phyloP scores from a whole-genome alignment of 78 protist genomes.

The Dictyostelium citrinum region DNA sequence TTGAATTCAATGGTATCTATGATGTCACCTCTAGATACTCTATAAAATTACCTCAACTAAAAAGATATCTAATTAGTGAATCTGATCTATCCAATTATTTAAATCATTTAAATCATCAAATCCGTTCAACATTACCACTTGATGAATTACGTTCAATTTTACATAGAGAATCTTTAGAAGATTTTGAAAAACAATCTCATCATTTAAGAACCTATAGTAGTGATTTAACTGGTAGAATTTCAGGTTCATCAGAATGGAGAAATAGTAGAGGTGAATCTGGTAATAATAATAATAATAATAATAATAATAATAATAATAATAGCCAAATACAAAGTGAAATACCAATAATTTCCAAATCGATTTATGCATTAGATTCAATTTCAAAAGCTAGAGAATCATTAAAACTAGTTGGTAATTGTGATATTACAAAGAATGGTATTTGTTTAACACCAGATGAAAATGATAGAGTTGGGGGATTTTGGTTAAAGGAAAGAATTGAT shows the following conservation, averaged over 20 bases:
- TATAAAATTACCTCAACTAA: background rate
- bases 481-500: slow-evolving; percentile 42
- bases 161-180: background rate
- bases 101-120: background rate
- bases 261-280: slow-evolving; percentile 23
- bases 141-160: background rate
- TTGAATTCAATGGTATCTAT: slow-evolving; percentile 63
- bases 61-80: slow-evolving; percentile 13
- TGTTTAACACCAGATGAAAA: slow-evolving; percentile 31
- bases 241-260: slow-evolving; percentile 66
- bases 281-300: background rate
- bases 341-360: slow-evolving; percentile 3
- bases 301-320: background rate
- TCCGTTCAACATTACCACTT: background rate
- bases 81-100: background rate
- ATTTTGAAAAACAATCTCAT: background rate
- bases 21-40: slow-evolving; percentile 80
- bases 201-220: background rate
- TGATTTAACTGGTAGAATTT: background rate
- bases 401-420: slow-evolving; percentile 12
- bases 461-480: slow-evolving; percentile 76
- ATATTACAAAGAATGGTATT: background rate
- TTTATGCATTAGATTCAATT: background rate
- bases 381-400: background rate
- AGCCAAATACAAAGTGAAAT: background rate